Conservation (phyloP, 2,329 filamentous ascomycete species). For the Talaromyces sp. region DNA sequence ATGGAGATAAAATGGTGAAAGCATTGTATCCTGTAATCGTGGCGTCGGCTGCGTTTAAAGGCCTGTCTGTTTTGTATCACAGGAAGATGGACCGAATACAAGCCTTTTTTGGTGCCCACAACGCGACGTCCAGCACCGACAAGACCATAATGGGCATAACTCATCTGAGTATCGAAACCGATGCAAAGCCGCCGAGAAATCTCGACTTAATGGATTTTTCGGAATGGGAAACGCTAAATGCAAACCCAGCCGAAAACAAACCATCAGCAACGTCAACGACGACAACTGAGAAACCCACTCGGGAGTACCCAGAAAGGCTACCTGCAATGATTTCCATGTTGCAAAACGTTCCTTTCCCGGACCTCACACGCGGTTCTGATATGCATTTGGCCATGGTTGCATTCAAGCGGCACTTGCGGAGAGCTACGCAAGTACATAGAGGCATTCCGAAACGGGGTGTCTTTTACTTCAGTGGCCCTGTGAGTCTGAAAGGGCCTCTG, state of each 20-base stretch:
- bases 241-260: not conserved
- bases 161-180: not conserved
- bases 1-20: constrained; percentile 24
- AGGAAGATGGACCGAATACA: constrained; percentile 23
- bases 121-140: constrained; percentile 8
- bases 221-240: constrained; percentile 8
- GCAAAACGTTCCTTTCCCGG: constrained; percentile 29
- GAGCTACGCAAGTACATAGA: constrained; percentile 16
- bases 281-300: not conserved
- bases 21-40: constrained; percentile 28
- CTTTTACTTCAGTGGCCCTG: constrained; percentile 29
- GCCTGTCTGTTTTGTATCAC: constrained; percentile 24
- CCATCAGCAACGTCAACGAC: not conserved
- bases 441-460: constrained; percentile 24
- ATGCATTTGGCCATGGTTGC: constrained; percentile 26
- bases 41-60: constrained; percentile 28
- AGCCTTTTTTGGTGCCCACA: constrained; percentile 8
- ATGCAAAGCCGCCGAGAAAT: constrained; percentile 12
- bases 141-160: constrained; percentile 9
- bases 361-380: constrained; percentile 29
- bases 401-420: constrained; percentile 22
- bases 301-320: not conserved
- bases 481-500: constrained; percentile 27
- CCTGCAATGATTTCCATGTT: constrained; percentile 26
- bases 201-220: constrained; percentile 12